Base-by-base conservation (phyloP, 352 stramenopile genomes). In the Globisporangium radiosum region DNA sequence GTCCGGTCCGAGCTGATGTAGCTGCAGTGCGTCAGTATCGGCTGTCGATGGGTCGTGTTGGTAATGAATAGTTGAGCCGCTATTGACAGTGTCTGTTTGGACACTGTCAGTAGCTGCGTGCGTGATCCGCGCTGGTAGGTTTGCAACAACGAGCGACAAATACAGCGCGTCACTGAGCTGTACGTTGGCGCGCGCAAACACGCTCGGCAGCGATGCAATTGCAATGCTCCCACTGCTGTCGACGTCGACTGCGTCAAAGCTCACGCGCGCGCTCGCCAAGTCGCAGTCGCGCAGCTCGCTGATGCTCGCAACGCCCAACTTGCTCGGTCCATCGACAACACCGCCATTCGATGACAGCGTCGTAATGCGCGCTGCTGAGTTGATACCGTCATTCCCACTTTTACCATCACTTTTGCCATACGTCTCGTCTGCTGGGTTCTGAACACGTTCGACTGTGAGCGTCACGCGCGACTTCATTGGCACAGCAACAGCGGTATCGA, bases 231-330 rank as follows among this genome's bases (percentile, higher is more conserved):
- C 50, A 53, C 0, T 57, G 15, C 70, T 52, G 39, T 48, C 51
- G 52, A n/a, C 45, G 1, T 55, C 43, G 15, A 73, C 60, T 8
- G 44, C 38, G 17, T 75, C 66, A 25, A 62, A 60, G 19, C 64
- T 54, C 8, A 64, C 47, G 42, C 79, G 72, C 0, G 70, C 68
- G 39, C 73, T 25, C 5, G 69, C 57, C 57, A 85, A 89, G 42
- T 90, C 79, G n/a, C 47, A 59, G 51, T 85, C 74, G 3, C 78
- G 70, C 0, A 92, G 69, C 44, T 88, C 72, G 44, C 78, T 90
- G 57, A 88, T 92, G 3, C 68, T 60, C 1, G 82, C 67, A n/a
- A 90, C 69, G 39, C 87, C 72, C 15, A 92, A 57, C 48, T 61
- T 73, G 14, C 52, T 75, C 0, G 82, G 82, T 0, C 79, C 82